Conservation (phyloP, 2,329 filamentous ascomycete species). For the Fusarium sp. region DNA sequence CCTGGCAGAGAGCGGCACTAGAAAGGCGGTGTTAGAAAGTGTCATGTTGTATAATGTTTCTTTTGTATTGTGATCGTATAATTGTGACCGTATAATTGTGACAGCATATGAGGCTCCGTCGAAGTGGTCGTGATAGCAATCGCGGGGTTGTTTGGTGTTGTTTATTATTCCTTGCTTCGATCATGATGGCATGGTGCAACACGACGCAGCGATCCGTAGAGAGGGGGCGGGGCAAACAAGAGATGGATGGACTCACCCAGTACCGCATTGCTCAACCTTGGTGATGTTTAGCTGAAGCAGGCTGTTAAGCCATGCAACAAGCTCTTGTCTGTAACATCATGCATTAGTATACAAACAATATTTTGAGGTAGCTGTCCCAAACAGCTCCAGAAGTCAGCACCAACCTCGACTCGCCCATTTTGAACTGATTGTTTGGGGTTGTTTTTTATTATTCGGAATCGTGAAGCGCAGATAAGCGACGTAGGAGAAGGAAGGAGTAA, state of each 20-base stretch:
- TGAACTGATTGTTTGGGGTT: conserved; percentile 46
- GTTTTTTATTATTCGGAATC: conserved; percentile 31
- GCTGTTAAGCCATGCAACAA: conserved; percentile 96
- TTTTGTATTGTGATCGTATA: neutral
- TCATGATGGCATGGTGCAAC: conserved; percentile 41
- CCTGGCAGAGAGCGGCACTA: conserved; percentile 94
- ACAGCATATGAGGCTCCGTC: neutral
- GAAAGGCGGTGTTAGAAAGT: conserved; percentile 41
- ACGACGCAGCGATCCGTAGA: conserved; percentile 24
- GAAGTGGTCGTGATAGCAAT: conserved; percentile 10
- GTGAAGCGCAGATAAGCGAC: conserved; percentile 7
- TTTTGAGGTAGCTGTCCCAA: neutral
- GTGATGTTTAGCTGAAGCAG: conserved; percentile 97
- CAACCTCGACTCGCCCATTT: conserved; percentile 63
- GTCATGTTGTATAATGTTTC: neutral
- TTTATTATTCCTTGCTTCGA: conserved; percentile 25
- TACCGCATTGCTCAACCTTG: conserved; percentile 99
- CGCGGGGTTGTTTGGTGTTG: conserved; percentile 32
- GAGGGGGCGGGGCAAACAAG: conserved; percentile 48
- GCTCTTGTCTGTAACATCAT: conserved; percentile 82
- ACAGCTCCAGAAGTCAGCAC: conserved; percentile 32
- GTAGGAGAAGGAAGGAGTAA: neutral
- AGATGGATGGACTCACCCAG: conserved; percentile 74
- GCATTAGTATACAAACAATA: conserved; percentile 34
- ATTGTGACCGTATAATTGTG: neutral